Conservation (phyloP, 1,284 basidiomycete species). For the Fomitopsis betulina region DNA sequence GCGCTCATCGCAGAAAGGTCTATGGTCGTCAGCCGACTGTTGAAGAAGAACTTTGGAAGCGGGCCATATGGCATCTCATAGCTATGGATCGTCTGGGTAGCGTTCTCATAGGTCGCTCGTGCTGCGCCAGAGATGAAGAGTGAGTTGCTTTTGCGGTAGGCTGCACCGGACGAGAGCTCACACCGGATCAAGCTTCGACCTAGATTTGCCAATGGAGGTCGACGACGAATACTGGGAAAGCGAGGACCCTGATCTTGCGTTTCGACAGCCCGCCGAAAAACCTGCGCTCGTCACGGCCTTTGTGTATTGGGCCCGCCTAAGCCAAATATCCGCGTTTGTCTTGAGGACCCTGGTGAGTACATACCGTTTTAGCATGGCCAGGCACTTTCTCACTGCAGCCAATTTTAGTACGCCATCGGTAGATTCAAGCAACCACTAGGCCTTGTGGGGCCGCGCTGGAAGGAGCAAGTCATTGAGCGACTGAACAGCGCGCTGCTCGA, state of each 20-base stretch:
- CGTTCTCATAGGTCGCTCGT: conserved; percentile 66
- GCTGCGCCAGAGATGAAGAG: conserved; percentile 77
- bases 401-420: conserved; percentile 67
- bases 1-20: conserved; percentile 33
- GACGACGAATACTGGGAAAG: conserved; percentile 84
- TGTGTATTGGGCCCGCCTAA: conserved; percentile 63
- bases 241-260: conserved; percentile 41
- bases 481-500: conserved; percentile 67
- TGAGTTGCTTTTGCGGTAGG: conserved; percentile 31
- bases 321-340: conserved; percentile 67
- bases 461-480: conserved; percentile 61
- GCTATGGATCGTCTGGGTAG: conserved; percentile 61
- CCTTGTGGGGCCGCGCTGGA: conserved; percentile 47
- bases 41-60: conserved; percentile 49
- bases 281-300: conserved; percentile 64
- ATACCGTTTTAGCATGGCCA: not conserved
- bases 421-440: conserved; percentile 51
- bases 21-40: conserved; percentile 22
- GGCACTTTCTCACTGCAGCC: not conserved
- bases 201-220: conserved; percentile 75
- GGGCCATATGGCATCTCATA: conserved; percentile 50
- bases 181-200: conserved; percentile 54
- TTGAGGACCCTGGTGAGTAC: conserved; percentile 63
- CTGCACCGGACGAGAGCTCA: not conserved
- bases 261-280: conserved; percentile 59